phyloP scores from a whole-genome alignment of 1,139 yeast genomes.

The Yamadazyma sp. region DNA sequence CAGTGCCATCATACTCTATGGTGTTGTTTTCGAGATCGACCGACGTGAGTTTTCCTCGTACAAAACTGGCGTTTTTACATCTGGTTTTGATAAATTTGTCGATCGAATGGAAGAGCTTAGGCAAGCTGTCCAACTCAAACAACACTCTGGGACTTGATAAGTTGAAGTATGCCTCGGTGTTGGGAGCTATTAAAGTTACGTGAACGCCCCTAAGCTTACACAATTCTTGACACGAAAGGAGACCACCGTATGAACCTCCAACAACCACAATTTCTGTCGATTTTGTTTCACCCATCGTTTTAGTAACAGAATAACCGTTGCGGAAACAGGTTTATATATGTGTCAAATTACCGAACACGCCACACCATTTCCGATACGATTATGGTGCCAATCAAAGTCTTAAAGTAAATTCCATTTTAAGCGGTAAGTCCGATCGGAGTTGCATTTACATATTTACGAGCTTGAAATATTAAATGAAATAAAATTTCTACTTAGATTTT shows the following conservation, averaged over 20 bases:
- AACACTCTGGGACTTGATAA: slow-evolving; percentile 33
- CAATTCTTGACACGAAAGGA: slow-evolving; percentile 22
- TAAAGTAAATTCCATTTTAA: too few relatives aligned
- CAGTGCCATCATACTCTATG: slow-evolving; percentile 7
- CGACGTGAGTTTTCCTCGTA: slow-evolving; percentile 4
- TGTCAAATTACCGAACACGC: background rate
- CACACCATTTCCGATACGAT: background rate
- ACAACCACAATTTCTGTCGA: slow-evolving; percentile 25
- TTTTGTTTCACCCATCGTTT: background rate
- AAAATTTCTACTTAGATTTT: too few relatives aligned
- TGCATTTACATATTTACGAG: too few relatives aligned
- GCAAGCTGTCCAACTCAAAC: slow-evolving; percentile 22
- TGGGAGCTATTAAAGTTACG: slow-evolving; percentile 20
- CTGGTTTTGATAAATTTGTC: slow-evolving; percentile 11
- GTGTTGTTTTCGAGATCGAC: background rate
- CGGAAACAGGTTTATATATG: background rate
- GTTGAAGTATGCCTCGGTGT: slow-evolving; percentile 21
- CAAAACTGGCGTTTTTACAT: slow-evolving; percentile 26
- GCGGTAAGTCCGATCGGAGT: too few relatives aligned
- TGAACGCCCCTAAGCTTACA: slow-evolving; percentile 9
- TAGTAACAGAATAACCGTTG: too few relatives aligned
- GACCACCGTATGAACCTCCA: slow-evolving; percentile 38
- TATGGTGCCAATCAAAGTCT: too few relatives aligned
- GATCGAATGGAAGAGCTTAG: slow-evolving; percentile 14
- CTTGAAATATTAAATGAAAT: too few relatives aligned